phyloP scores from a whole-genome alignment of 139 green algal genomes.

The Raphidocelis subcapitata region DNA sequence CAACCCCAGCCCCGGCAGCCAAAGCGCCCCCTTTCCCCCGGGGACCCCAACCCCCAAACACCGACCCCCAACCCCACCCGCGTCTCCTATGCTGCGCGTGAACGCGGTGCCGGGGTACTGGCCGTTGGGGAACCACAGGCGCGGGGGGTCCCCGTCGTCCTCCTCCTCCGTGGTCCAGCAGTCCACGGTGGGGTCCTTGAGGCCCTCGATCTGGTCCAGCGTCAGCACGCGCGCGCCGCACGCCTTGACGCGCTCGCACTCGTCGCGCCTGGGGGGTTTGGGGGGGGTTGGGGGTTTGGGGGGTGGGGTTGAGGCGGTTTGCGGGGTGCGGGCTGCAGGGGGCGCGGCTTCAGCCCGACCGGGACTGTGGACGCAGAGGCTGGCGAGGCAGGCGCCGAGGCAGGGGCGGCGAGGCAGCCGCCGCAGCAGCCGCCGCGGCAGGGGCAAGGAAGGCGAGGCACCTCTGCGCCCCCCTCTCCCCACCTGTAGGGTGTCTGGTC shows the following conservation, averaged over 20 bases:
- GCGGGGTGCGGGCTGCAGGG: no score
- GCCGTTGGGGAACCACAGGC: conserved; percentile 83
- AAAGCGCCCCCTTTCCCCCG: neutral
- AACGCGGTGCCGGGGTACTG: conserved; percentile 95
- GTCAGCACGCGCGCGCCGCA: conserved; percentile 88
- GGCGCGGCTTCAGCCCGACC: no score
- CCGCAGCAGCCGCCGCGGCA: no score
- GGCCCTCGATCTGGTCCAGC: conserved; percentile 88
- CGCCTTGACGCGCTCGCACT: conserved; percentile 82
- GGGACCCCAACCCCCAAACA: no score
- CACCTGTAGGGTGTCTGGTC: conserved; percentile 90
- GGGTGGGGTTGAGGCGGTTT: no score
- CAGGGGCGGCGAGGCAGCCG: no score
- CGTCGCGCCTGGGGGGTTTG: conserved; percentile 88
- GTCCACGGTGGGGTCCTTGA: conserved; percentile 62
- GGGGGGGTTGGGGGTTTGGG: no score
- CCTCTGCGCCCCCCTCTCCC: no score
- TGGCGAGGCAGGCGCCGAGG: no score
- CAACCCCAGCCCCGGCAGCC: neutral
- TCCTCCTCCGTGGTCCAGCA: conserved; percentile 80
- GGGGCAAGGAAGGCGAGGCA: no score
- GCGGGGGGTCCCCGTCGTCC: conserved; percentile 88
- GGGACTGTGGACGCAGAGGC: no score
- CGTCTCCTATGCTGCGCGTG: conserved; percentile 92
- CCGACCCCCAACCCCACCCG: conserved; percentile 39